Evolutionary conservation across 139 green algal species (phyloP).

Genomic region (Closterium sp.): DNA sequence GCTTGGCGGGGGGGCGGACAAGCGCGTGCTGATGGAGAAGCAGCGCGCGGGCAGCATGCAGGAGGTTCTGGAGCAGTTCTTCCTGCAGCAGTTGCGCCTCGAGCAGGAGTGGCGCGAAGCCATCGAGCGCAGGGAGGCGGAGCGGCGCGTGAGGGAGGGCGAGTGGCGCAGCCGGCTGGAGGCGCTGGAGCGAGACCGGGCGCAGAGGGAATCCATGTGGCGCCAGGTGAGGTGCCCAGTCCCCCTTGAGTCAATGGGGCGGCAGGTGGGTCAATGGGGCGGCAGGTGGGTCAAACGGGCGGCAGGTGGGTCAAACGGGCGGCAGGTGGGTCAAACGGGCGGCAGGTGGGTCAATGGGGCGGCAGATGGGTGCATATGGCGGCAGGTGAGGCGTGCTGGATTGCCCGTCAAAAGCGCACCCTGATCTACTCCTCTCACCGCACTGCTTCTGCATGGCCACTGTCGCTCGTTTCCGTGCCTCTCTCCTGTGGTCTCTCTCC

Average conservation of each 20-base stretch:
- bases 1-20: neutral
- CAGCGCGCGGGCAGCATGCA: slow-evolving; percentile 20
- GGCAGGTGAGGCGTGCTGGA: too few species aligned
- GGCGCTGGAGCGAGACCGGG: slow-evolving; percentile 23
- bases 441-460: too few species aligned
- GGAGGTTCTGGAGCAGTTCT: slow-evolving; percentile 45
- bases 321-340: too few species aligned
- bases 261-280: neutral
- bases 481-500: neutral
- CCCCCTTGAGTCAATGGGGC: too few species aligned
- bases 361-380: too few species aligned
- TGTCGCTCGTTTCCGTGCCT: neutral
- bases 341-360: neutral
- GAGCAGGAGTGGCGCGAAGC: slow-evolving; percentile 42
- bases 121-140: slow-evolving; percentile 26
- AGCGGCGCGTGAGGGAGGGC: slow-evolving; percentile 11
- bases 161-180: slow-evolving; percentile 35
- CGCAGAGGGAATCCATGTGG: slow-evolving; percentile 16
- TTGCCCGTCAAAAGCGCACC: too few species aligned
- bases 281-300: neutral
- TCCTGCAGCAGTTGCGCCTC: slow-evolving; percentile 23
- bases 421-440: too few species aligned
- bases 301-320: too few species aligned
- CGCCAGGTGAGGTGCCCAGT: too few species aligned
- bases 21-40: slow-evolving; percentile 2